phyloP scores from a whole-genome alignment of 805 yeast species.

The Suhomyces faveliae region DNA sequence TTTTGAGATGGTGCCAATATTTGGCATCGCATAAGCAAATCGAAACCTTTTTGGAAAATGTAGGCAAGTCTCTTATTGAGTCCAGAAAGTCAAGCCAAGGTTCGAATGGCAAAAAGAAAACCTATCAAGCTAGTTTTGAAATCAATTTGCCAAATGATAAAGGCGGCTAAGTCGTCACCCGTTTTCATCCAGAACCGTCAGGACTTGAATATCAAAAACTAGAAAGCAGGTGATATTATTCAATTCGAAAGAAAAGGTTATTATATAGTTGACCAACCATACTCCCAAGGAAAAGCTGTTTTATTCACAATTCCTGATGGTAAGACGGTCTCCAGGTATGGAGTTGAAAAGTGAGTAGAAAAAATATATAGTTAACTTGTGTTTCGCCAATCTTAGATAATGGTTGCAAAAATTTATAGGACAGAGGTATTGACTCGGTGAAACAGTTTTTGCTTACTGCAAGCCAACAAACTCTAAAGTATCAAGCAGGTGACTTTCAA shows the following conservation, averaged over 20 bases:
- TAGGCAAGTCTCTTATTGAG: slow-evolving; percentile 69
- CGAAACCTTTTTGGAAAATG: slow-evolving; percentile 64
- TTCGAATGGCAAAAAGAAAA: slow-evolving; percentile 59
- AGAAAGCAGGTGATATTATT: slow-evolving; percentile 25
- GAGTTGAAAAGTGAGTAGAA: slow-evolving; percentile 15
- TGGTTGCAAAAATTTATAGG: no score
- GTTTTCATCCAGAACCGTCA: slow-evolving; percentile 99
- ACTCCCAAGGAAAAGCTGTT: slow-evolving; percentile 19
- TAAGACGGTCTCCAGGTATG: slow-evolving; percentile 22
- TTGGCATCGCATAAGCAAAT: slow-evolving; percentile 66
- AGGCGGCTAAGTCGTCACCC: slow-evolving; percentile 92
- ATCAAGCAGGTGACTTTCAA: no score
- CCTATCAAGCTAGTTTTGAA: slow-evolving; percentile 92
- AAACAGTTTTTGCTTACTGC: no score
- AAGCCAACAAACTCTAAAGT: no score
- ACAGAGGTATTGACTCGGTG: no score
- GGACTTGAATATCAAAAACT: slow-evolving; percentile 46
- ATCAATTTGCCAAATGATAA: slow-evolving; percentile 89
- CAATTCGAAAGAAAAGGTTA: slow-evolving; percentile 31
- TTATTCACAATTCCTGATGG: slow-evolving; percentile 30
- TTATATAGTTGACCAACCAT: slow-evolving; percentile 24
- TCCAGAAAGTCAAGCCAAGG: slow-evolving; percentile 65
- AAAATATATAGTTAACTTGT: no score
- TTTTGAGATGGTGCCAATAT: slow-evolving; percentile 89
- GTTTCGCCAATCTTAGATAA: no score